Evolutionary conservation across 805 yeast species (phyloP).

Genomic region (Ogataea polymorpha): DNA sequence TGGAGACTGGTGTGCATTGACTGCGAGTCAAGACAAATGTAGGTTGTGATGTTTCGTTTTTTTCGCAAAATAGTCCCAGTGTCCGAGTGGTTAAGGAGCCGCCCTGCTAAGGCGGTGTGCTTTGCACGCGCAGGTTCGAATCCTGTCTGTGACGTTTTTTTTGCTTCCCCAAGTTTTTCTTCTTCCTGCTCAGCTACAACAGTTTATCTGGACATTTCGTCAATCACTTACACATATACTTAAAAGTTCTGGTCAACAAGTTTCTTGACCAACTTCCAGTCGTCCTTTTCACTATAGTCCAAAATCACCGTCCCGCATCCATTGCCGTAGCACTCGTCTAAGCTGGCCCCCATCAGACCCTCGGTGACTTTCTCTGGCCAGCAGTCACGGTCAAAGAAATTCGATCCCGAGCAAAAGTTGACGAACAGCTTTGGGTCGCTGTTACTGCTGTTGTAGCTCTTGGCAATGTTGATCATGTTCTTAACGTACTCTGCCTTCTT

Average conservation of each 20-base stretch:
- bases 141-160: constrained; percentile 95
- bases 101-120: constrained; percentile 86
- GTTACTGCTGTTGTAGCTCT: constrained; percentile 43
- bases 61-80: constrained; percentile 42
- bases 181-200: too few species aligned
- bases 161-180: not conserved
- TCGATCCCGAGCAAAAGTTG: constrained; percentile 72
- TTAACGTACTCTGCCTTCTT: constrained; percentile 58
- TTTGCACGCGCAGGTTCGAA: constrained; percentile 98
- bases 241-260: constrained; percentile 51
- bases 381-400: constrained; percentile 64
- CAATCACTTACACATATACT: not conserved
- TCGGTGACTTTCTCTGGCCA: constrained; percentile 72
- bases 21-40: not conserved
- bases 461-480: constrained; percentile 51
- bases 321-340: constrained; percentile 47
- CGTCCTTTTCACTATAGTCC: constrained; percentile 61
- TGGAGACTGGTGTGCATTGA: too few species aligned
- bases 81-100: constrained; percentile 78
- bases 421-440: constrained; percentile 56
- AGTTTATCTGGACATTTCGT: too few species aligned
- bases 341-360: constrained; percentile 41
- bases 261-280: constrained; percentile 54
- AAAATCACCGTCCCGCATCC: constrained; percentile 65
- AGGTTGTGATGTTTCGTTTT: not conserved